Conservation (phyloP, 768 basidiomycete genomes). For the Hygrocybe punicea region DNA sequence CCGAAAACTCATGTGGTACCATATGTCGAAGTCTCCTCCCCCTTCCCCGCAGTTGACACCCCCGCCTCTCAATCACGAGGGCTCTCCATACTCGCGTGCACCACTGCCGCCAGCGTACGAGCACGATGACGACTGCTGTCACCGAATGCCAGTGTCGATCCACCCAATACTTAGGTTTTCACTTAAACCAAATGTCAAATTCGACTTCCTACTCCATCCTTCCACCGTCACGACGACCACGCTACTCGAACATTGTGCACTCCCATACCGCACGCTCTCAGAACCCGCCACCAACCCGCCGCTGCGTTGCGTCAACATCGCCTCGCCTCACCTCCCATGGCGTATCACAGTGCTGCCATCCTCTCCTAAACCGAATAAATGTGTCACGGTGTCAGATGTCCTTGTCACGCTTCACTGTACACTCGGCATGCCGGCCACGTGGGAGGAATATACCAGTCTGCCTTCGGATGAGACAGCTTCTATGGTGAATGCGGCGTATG, state of each 20-base stretch:
- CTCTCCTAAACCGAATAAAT: constrained; percentile 17
- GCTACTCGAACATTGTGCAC: constrained; percentile 8
- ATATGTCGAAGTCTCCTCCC: not conserved
- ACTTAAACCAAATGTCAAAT: constrained; percentile 36
- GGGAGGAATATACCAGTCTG: constrained; percentile 32
- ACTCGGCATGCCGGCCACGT: constrained; percentile 35
- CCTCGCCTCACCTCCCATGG: constrained; percentile 20
- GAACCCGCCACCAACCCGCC: constrained; percentile 23
- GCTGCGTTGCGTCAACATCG: constrained; percentile 21
- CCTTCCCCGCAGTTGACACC: constrained; percentile 23
- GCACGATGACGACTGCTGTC: not conserved
- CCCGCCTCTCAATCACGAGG: constrained; percentile 30
- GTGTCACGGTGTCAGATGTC: constrained; percentile 39
- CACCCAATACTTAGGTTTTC: constrained; percentile 42
- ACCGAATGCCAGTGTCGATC: constrained; percentile 30
- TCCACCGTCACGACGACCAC: constrained; percentile 21
- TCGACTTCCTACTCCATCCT: constrained; percentile 39
- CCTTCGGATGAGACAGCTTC: constrained; percentile 23
- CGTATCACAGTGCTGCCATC: constrained; percentile 17
- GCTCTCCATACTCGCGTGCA: constrained; percentile 29
- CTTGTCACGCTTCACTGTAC: constrained; percentile 39
- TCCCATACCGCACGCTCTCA: constrained; percentile 18
- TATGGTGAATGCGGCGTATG: constrained; percentile 34
- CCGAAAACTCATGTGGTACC: not conserved
- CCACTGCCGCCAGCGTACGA: constrained; percentile 20